phyloP scores from a whole-genome alignment of 768 basidiomycete genomes.

The Hypholoma fasciculare region DNA sequence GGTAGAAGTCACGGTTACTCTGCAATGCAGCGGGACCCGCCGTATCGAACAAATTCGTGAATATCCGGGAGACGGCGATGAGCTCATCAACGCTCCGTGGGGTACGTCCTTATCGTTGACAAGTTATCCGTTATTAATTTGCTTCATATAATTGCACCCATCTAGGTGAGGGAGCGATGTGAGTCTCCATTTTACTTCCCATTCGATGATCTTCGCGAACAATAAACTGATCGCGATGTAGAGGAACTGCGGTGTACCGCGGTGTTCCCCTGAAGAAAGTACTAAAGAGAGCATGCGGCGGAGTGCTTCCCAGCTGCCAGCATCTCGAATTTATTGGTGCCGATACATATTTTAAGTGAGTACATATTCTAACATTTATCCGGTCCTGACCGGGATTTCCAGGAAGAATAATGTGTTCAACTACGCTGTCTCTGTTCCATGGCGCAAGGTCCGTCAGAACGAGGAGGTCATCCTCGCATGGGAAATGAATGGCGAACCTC shows the following conservation, averaged over 20 bases:
- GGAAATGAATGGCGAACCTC: conserved; percentile 16
- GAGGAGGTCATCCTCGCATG: conserved; percentile 17
- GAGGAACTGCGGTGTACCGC: conserved; percentile 14
- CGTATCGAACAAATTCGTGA: conserved; percentile 16
- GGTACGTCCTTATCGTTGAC: not conserved
- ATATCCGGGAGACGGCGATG: conserved; percentile 16
- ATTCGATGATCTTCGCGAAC: not conserved
- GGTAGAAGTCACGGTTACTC: conserved; percentile 10
- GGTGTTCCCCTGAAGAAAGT: conserved; percentile 17
- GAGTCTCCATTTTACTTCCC: not conserved
- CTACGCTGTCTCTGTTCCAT: conserved; percentile 15
- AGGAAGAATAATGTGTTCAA: conserved; percentile 12
- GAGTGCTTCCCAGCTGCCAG: conserved; percentile 8
- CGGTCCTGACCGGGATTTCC: not conserved
- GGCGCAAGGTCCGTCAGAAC: conserved; percentile 13
- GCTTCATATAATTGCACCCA: not conserved
- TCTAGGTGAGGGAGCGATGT: conserved; percentile 14
- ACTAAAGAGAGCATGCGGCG: conserved; percentile 14
- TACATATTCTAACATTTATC: not conserved
- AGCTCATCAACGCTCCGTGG: conserved; percentile 18
- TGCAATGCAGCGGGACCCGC: conserved; percentile 15
- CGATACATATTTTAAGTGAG: conserved; percentile 16
- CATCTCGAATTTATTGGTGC: conserved; percentile 15
- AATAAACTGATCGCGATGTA: not conserved
- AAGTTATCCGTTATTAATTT: no score